Base-by-base conservation (phyloP, 805 yeast genomes). In the Jamesozyma gamospora region DNA sequence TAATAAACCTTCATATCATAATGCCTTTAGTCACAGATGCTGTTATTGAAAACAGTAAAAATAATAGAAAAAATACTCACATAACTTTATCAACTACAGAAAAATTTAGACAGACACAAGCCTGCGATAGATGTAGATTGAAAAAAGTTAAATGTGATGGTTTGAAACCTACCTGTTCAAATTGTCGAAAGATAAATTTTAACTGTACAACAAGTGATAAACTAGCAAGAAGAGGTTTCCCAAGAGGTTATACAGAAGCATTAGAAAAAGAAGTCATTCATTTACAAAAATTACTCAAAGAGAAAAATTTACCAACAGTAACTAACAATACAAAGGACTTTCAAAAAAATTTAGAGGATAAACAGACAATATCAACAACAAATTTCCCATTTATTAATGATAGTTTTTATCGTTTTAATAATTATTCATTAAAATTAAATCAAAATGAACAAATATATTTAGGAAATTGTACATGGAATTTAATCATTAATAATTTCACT, bases 221-320 rank as follows among this genome's bases (percentile, higher is more conserved):
- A 53, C 60, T 82, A 21, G 76, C 87, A 0, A 67, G 94, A 58
- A 67, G 86, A 43, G 83, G 88, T 1, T 80, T 82, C 45, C 90
- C 92, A 3, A 78, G 79, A 50, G 90, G 92, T 0, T 82, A 82
- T 52, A 82, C 94, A 1, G 85, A 80, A 59, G 77, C 75, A 49
- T 61, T 82, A 47, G 94, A 82, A 51, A 69, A 67, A 40, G 76
- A 74, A 48, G 64, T 82, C 34, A 69, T 75, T 27, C 70, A 70
- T 27, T 62, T 82, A 40, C 87, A 82, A 53, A 72, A 73, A 28
- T 8, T 45, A 32, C 19, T 53, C 16, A 44, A 44, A 13, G 28
- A 32, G 10, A 24, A 36, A 1, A 30, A 14, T 13, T 21, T 21
- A 8, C 8, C 8, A 6, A 8, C 8, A 6, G 8, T 21, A 6